Conservation (phyloP, 805 yeast genomes). For the Teunomyces stri region DNA sequence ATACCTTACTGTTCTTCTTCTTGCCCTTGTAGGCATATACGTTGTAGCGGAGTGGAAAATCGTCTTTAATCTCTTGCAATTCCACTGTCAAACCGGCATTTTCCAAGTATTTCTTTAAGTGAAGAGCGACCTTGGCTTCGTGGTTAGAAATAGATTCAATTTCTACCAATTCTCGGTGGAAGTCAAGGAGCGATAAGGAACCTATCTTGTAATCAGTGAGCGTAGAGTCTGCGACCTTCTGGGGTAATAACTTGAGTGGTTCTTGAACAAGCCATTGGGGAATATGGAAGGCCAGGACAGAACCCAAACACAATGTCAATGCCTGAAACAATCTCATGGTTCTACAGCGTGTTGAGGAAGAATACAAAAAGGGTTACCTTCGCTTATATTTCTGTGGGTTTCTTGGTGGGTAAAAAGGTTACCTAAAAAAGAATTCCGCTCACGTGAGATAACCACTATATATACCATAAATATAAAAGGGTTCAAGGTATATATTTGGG, state of each 20-base stretch:
- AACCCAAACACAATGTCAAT: not conserved
- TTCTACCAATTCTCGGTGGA: conserved; percentile 27
- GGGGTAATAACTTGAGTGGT: not conserved
- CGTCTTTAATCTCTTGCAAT: conserved; percentile 26
- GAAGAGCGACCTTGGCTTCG: conserved; percentile 36
- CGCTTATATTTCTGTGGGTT: not conserved
- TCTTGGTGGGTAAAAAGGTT: too few species aligned
- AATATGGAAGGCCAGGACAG: not conserved
- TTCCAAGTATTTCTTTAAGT: conserved; percentile 37
- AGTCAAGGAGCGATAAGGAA: conserved; percentile 16
- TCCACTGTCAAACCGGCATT: conserved; percentile 54
- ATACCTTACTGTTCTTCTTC: conserved; percentile 44
- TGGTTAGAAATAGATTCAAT: conserved; percentile 22
- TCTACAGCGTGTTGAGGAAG: not conserved
- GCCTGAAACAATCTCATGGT: not conserved
- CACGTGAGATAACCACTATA: not conserved
- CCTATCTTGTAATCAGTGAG: conserved; percentile 10
- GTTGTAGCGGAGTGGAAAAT: conserved; percentile 39
- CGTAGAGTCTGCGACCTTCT: not conserved
- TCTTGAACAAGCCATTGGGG: not conserved
- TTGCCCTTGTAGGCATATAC: conserved; percentile 56
- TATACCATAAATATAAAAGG: too few species aligned
- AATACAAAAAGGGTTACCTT: not conserved
- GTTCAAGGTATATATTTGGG: too few species aligned
- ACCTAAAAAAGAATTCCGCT: not conserved